Evolutionary conservation across 352 stramenopile genomes (phyloP), one percentile per base, ranked within the genome.

Genomic region (Globisporangium takayamanum): DNA sequence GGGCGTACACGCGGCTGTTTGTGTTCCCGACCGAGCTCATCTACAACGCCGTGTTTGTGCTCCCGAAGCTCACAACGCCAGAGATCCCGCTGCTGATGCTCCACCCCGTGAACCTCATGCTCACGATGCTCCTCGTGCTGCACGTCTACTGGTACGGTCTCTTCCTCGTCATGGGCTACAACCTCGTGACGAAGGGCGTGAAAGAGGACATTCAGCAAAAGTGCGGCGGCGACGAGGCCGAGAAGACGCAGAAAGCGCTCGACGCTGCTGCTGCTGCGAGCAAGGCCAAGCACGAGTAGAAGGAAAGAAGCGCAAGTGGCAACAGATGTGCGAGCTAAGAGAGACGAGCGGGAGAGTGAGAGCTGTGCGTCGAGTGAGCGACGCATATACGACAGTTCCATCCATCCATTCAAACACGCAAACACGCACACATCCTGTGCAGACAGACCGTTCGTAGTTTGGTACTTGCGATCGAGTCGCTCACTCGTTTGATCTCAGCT

Each of bases 111-210:
- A 74, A 74, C 60, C 44, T 67, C 50, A 74, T 78, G 67, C 63
- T 78, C 26, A 60, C 53, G 53, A 75, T 78, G 67, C 70, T 78
- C 33, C 59, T 73, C 52, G 46, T 72, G 48, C 53, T 78, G 28
- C 70, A 78, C 53, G 36, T 74, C 20, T 78, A 78, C 61, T 78
- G 70, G 70, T 78, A 73, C 54, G 59, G 53, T 12, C 64, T 78
- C 20, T 78, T 78, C 61, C 61, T 78, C 39, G 49, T 78, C 61
- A 78, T 78, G 70, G 70, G 70, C 60, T 78, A 78, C 65, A 73
- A 64, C 60, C 59, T 78, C 22, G 20, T 74, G 51, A 68, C 62
- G 51, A 78, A 62, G 20, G 70, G 70, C 56, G 72, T 72, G 64
- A 59, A 66, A 16, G 70, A 78, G n/a, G 70, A 78, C 62, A 78